Evolutionary conservation across 257 asterid species (phyloP).

Genomic region (Cruciata laevipes): DNA sequence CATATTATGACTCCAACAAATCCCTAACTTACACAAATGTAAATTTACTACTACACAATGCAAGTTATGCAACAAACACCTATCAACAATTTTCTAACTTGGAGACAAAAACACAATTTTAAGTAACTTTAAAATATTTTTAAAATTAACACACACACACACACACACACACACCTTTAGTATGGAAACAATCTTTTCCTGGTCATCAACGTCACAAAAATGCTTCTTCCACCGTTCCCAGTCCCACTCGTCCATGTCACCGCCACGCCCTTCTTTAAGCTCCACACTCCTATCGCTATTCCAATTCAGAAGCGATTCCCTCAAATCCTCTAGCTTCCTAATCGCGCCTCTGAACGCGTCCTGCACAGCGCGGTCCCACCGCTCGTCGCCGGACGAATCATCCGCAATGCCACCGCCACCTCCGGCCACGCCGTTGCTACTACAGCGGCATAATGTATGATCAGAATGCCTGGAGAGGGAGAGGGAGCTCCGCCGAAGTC

Average conservation of each 20-base stretch:
- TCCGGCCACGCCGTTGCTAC: constrained; percentile 21
- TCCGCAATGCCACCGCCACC: constrained; percentile 32
- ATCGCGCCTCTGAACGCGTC: constrained; percentile 50
- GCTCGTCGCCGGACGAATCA: constrained; percentile 32
- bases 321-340: constrained; percentile 39
- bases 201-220: constrained; percentile 71
- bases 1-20: background rate
- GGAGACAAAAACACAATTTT: background rate
- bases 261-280: constrained; percentile 7
- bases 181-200: constrained; percentile 58
- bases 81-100: background rate
- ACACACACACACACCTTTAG: constrained; percentile 46
- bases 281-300: constrained; percentile 28
- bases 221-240: constrained; percentile 95
- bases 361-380: constrained; percentile 65
- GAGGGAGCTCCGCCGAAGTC: constrained; percentile 20
- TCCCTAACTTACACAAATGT: background rate
- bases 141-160: too few species aligned
- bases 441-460: constrained; percentile 52
- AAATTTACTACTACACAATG: background rate
- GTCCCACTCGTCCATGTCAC: constrained; percentile 62
- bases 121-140: too few species aligned
- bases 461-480: constrained; percentile 33
- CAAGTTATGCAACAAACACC: background rate
- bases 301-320: constrained; percentile 36